phyloP scores from a whole-genome alignment of 164 flowering plant genomes.

The Protea cynaroides region DNA sequence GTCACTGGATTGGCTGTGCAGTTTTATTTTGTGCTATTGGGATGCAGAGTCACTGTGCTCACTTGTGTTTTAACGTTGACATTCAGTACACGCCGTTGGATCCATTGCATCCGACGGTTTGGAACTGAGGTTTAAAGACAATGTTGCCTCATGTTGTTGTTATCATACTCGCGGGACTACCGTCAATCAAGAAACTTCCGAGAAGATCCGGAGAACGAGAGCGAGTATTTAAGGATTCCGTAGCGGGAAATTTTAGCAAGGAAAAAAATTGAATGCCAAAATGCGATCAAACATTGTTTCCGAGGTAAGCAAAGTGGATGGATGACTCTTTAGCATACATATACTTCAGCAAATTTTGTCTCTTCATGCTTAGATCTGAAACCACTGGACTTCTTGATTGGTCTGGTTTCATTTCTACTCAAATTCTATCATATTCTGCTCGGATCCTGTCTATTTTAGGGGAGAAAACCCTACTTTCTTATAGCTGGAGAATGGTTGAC shows the following conservation, averaged over 20 bases:
- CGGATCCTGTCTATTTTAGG: too few relatives aligned
- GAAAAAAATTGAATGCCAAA: not conserved
- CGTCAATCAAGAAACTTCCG: not conserved
- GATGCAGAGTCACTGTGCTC: too few relatives aligned
- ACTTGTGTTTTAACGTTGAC: too few relatives aligned
- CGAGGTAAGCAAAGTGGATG: constrained; percentile 32
- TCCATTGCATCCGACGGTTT: too few relatives aligned
- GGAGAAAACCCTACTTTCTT: constrained; percentile 3
- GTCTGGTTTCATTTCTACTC: not conserved
- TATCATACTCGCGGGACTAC: too few relatives aligned
- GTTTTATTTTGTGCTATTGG: too few relatives aligned
- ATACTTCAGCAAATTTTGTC: not conserved
- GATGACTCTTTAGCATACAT: not conserved
- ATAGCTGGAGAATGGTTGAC: not conserved
- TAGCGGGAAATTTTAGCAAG: constrained; percentile 15
- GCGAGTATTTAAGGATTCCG: constrained; percentile 1
- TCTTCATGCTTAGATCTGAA: constrained; percentile 2
- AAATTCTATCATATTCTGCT: too few relatives aligned
- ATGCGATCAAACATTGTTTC: constrained; percentile 73
- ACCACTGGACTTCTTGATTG: not conserved
- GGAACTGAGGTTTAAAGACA: too few relatives aligned
- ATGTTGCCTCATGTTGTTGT: too few relatives aligned
- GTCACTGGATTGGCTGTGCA: too few relatives aligned
- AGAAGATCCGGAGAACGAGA: not conserved
- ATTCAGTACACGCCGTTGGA: too few relatives aligned